Evolutionary conservation across 2,329 filamentous ascomycete species (phyloP), one percentile per base, ranked within the genome.

Genomic region (Tothia fuscella): DNA sequence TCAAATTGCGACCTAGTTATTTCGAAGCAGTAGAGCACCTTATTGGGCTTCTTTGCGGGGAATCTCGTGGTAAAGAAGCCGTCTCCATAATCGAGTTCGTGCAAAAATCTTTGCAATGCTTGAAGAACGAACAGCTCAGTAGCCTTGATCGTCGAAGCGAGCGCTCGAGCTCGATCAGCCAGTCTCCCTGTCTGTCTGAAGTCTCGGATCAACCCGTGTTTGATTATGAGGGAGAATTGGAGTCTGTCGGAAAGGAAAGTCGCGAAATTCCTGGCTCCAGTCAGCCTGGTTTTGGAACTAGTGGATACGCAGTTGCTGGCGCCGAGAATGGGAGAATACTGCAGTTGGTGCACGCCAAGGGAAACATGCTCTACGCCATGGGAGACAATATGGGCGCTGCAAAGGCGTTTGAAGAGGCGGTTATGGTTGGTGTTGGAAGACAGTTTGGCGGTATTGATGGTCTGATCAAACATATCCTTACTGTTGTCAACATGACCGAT

Each of bases 21-120:
- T 82, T 98, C 44, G 91, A 98, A 63, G 88, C 91, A 6, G 86
- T 91, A 3, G 91, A 98, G 57, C 88, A 96, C 64, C 72, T 98
- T 1, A 83, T 96, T 22, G 86, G 87, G 1, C 67, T 96, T 35
- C 62, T 96, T 14, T 95, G 89, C 56, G 77, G 74, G 37, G 84
- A 79, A 46, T 82, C 93, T 44, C 75, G 88, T 47, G 82, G 79
- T 37, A 78, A 74, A 51, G 86, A 96, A 56, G 91, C 91, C 6
- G 79, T 98, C 45, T 76, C 81, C 37, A 78, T 94, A 38, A 94
- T 98, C 50, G 77, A 82, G 49, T 83, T 79, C 54, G 79, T 98
- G 6, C 88, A 98, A 60, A 72, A 71, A 19, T 76, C 79, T 5
- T 65, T 95, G 33, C 74, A 73, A 45, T 52, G 64, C 53, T 56